Evolutionary conservation across 2,329 filamentous ascomycete species (phyloP), one percentile per base, ranked within the genome.

Genomic region (Alternaria angustiovoidea): DNA sequence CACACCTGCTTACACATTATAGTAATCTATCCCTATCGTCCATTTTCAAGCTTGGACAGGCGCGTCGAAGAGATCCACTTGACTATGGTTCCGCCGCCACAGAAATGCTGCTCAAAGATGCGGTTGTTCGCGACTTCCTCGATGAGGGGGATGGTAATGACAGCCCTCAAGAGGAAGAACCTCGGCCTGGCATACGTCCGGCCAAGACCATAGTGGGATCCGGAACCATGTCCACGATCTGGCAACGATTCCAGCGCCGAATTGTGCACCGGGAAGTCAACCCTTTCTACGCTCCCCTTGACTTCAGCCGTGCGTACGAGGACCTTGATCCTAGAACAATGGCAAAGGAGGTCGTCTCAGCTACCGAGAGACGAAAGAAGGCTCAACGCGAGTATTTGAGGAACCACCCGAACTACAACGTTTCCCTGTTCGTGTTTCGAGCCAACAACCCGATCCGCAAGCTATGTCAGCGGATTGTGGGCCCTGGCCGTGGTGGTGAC

Each of bases 31-130:
- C 92, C 0, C 81, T 96, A 16, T 87, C 86, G 1, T 85, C 84
- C 16, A 88, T 88, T 38, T 85, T 88, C 79, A 88, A 87, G 66
- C 77, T 89, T 47, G 86, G 87, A 4, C 82, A 86, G 81, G 88
- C 87, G 71, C 81, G 87, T 68, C 84, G 85, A 32, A 89, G 88
- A 70, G 95, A 98, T 74, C 94, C 94, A 2, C 83, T 98, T 16
- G 94, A 97, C 74, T 96, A 96, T 75, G 94, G 94, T 2, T 91
- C 91, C 22, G 93, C 93, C 7, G 94, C 93, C 55, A 91, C 96
- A 75, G 95, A 98, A 75, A 97, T 98, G 93, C 85, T 99, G 49
- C 85, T 98, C 46, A 98, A 98, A 75, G 94, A 98, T 78, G 93
- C 93, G 1, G 93, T 99, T 26, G 94, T 99, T 7, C 90, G 89